These are phyloP conservation scores for Durusdinium trenchii DNA, from an alignment of 73 alveolate genomes.

Conservation along the genomic window DNA sequence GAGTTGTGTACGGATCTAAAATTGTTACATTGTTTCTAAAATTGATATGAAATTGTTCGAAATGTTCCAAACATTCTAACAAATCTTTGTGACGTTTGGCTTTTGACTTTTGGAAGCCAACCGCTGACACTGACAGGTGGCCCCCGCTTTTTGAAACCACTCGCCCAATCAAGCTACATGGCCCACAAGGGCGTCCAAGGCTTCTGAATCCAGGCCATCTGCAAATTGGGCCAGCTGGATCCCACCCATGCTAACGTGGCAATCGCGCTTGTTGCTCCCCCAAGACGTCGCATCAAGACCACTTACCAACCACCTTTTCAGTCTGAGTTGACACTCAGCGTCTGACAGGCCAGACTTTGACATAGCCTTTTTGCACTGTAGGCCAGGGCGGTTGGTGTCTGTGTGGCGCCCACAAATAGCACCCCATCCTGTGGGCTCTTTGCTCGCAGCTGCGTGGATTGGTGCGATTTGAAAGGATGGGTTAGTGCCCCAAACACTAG, in stretches of 20 bases:
- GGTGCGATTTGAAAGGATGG: no score
- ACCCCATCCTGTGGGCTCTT: conserved; percentile 50
- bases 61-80: no score
- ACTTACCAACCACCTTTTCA: conserved; percentile 30
- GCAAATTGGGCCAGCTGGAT: not conserved
- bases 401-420: conserved; percentile 2
- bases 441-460: no score
- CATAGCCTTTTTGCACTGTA: conserved; percentile 6
- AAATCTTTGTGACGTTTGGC: no score
- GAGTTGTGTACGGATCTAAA: not conserved
- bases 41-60: not conserved
- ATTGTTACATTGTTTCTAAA: not conserved
- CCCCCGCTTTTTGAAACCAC: not conserved
- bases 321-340: conserved; percentile 20
- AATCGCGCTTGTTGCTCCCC: not conserved
- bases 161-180: not conserved
- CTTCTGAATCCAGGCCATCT: not conserved
- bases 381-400: not conserved
- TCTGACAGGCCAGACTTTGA: not conserved
- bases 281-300: not conserved
- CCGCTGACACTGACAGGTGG: not conserved
- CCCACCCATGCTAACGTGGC: conserved; percentile 26
- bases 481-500: no score
- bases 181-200: not conserved
- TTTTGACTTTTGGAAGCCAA: no score